Conservation (phyloP, 1,139 yeast species). For the Kodamaea ohmeri region DNA sequence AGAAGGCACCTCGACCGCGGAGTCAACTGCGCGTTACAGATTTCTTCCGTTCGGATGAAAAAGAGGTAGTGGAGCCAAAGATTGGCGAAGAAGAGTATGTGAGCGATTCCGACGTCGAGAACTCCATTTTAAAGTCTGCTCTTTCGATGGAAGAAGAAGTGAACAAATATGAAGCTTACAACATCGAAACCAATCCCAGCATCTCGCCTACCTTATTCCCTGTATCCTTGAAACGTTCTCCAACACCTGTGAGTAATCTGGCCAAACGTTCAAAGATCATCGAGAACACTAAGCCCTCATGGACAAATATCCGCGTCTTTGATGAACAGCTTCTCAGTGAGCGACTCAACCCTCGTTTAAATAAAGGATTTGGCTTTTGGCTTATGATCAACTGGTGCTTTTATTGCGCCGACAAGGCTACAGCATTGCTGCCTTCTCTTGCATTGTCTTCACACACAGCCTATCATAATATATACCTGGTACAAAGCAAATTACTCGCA, state of each 20-base stretch:
- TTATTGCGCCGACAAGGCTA: conserved; percentile 31
- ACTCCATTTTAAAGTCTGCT: conserved; percentile 11
- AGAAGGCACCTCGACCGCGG: conserved; percentile 11
- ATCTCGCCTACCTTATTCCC: conserved; percentile 1
- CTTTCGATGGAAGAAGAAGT: conserved; percentile 20
- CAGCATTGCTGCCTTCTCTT: conserved; percentile 16
- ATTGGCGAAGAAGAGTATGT: conserved; percentile 19
- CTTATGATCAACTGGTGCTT: conserved; percentile 34
- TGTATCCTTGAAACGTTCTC: conserved; percentile 1
- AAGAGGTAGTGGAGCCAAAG: conserved; percentile 10
- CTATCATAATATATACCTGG: conserved; percentile 24
- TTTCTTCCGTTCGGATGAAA: conserved; percentile 12
- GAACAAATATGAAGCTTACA: conserved; percentile 14
- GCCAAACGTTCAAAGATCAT: neutral
- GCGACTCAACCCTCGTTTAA: conserved; percentile 22
- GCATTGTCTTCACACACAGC: conserved; percentile 20
- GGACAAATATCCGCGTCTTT: conserved; percentile 25
- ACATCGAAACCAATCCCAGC: conserved; percentile 4
- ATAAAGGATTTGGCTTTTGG: conserved; percentile 29
- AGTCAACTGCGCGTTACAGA: conserved; percentile 15
- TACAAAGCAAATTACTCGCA: conserved; percentile 20
- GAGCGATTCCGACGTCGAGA: conserved; percentile 31
- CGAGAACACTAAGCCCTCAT: conserved; percentile 4
- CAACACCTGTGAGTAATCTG: neutral
- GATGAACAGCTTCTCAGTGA: conserved; percentile 30